phyloP scores from a whole-genome alignment of 768 basidiomycete genomes.

The Tulasnella sp. region DNA sequence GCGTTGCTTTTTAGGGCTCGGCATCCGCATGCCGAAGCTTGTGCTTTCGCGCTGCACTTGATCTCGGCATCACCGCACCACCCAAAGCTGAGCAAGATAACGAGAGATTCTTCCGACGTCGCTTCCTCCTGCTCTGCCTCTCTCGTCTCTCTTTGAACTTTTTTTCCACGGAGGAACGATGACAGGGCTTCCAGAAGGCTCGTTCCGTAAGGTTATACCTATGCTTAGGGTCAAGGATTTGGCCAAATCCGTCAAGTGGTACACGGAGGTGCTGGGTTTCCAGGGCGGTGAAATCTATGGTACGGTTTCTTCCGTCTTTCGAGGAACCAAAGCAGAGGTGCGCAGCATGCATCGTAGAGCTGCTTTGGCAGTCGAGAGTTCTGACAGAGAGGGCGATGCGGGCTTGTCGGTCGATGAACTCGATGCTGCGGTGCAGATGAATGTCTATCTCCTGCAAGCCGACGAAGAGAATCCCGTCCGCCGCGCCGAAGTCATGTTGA shows the following conservation, averaged over 20 bases:
- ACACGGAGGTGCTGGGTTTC: neutral
- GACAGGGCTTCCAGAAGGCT: neutral
- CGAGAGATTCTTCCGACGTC: neutral
- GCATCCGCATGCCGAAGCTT: too few relatives aligned
- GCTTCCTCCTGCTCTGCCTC: neutral
- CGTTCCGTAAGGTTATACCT: conserved; percentile 13
- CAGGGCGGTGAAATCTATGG: neutral
- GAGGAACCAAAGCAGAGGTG: neutral
- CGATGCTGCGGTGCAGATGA: neutral
- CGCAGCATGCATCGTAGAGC: neutral
- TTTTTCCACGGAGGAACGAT: neutral
- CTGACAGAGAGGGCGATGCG: too few relatives aligned
- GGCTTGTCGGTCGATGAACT: neutral
- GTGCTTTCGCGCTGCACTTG: too few relatives aligned
- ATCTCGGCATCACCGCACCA: too few relatives aligned
- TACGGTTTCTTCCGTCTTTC: neutral
- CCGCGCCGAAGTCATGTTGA: neutral
- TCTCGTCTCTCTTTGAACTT: too few relatives aligned
- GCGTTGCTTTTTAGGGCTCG: too few relatives aligned
- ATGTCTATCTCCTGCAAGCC: conserved; percentile 10
- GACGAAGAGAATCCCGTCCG: neutral
- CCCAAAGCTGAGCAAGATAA: neutral
- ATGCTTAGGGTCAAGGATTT: neutral
- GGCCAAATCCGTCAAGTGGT: neutral
- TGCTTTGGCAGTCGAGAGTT: too few relatives aligned